Evolutionary conservation across 306 rosid species (phyloP).

Genomic region (Glycyrrhiza uralensis): DNA sequence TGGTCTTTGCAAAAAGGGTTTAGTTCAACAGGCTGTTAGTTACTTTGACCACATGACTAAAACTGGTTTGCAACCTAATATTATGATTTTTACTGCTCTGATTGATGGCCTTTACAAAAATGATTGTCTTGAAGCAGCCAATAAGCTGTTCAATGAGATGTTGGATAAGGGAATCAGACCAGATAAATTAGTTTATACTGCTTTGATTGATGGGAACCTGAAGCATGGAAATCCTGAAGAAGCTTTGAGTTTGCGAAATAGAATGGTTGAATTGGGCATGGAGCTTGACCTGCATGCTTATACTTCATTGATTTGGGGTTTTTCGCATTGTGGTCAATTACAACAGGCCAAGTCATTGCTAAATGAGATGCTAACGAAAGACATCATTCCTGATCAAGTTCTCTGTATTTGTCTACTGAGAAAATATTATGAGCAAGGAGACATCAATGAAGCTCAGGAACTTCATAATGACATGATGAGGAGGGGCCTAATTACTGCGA

Average conservation of each 20-base stretch:
- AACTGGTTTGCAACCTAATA: slow-evolving; percentile 71
- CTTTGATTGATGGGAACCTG: slow-evolving; percentile 84
- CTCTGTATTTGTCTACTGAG: slow-evolving; percentile 61
- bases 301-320: slow-evolving; percentile 84
- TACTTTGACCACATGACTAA: slow-evolving; percentile 57
- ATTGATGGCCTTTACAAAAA: slow-evolving; percentile 83
- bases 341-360: slow-evolving; percentile 62
- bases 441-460: slow-evolving; percentile 59
- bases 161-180: slow-evolving; percentile 68
- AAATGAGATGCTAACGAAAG: slow-evolving; percentile 78
- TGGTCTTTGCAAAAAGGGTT: slow-evolving; percentile 85
- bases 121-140: slow-evolving; percentile 58
- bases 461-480: slow-evolving; percentile 60
- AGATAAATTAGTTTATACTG: slow-evolving; percentile 71
- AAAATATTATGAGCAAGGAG: slow-evolving; percentile 63
- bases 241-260: slow-evolving; percentile 57
- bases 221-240: slow-evolving; percentile 76
- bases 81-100: slow-evolving; percentile 72
- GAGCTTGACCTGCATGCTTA: slow-evolving; percentile 74
- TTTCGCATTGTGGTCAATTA: slow-evolving; percentile 58
- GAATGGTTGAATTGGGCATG: slow-evolving; percentile 72
- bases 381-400: slow-evolving; percentile 70
- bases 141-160: slow-evolving; percentile 77
- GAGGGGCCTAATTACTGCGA: slow-evolving; percentile 51
- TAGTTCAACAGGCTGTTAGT: slow-evolving; percentile 59